Conservation (phyloP, 176 grass and related monocot genomes). For the Phyllostachys edulis region DNA sequence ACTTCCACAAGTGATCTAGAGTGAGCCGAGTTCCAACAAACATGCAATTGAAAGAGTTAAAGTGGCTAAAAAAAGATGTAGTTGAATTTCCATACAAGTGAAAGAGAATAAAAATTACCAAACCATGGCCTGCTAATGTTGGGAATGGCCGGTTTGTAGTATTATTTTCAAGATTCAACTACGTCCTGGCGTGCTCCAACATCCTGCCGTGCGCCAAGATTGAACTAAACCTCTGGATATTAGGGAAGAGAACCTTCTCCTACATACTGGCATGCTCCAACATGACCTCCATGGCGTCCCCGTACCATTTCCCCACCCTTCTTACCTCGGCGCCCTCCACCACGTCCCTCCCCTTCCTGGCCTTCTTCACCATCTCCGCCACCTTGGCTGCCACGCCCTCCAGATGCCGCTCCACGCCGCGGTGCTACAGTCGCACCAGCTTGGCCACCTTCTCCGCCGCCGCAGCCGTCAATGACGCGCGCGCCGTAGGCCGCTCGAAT, state of each 20-base stretch:
- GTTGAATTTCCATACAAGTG: too few species aligned
- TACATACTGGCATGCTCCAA: conserved; percentile 98
- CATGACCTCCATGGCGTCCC: conserved; percentile 80
- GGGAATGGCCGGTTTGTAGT: too few species aligned
- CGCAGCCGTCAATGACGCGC: conserved; percentile 18
- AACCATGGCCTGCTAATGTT: too few species aligned
- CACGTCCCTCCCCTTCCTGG: conserved; percentile 39
- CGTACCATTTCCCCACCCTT: conserved; percentile 69
- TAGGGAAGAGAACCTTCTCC: conserved; percentile 82
- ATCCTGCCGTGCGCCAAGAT: too few species aligned
- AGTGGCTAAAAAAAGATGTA: too few species aligned
- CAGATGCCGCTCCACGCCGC: conserved; percentile 76
- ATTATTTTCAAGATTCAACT: too few species aligned
- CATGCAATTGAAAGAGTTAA: too few species aligned
- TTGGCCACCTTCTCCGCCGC: conserved; percentile 56
- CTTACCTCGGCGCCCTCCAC: conserved; percentile 60
- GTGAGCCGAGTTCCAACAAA: too few species aligned
- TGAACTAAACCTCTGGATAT: conserved; percentile 40
- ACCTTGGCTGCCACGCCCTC: conserved; percentile 61
- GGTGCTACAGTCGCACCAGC: conserved; percentile 72
- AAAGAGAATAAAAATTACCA: too few species aligned
- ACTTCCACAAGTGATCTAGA: too few species aligned
- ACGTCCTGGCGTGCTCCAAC: too few species aligned
- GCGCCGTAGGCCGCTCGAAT: conserved; percentile 10
- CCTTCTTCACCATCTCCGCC: conserved; percentile 59